A percentile compares a stretch with the other conserved stretches of the same genome.
Evolutionary conservation across 1,284 basidiomycete genomes (phyloP).

Genomic region (Pyrrhoderma lamaoense): DNA sequence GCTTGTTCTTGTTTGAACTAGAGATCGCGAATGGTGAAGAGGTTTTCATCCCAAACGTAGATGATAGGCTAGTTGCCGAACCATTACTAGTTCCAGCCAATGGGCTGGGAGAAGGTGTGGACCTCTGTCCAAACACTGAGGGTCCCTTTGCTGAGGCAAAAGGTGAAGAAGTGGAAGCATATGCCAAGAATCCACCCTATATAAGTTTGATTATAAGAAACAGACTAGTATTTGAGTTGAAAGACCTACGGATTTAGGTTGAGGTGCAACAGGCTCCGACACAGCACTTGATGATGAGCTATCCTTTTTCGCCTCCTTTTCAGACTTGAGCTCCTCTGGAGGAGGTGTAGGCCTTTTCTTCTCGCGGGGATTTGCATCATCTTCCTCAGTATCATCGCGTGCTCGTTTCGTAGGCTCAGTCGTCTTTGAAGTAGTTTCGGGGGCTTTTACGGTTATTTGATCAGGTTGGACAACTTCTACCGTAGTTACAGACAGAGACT

Average conservation of each 20-base stretch:
- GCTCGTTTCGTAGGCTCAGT: slow-evolving; percentile 27
- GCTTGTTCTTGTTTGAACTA: slow-evolving; percentile 4
- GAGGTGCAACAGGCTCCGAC: slow-evolving; percentile 27
- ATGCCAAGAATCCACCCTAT: slow-evolving; percentile 17
- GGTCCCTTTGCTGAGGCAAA: slow-evolving; percentile 16
- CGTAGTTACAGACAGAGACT: too few species aligned
- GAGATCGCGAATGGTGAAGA: slow-evolving; percentile 16
- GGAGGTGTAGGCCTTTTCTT: slow-evolving; percentile 18
- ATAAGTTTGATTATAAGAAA: background rate
- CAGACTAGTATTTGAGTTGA: background rate
- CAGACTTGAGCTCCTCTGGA: slow-evolving; percentile 19
- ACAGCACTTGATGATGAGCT: slow-evolving; percentile 26
- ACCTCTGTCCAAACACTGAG: slow-evolving; percentile 16
- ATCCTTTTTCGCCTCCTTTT: slow-evolving; percentile 23
- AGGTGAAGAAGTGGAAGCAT: slow-evolving; percentile 16
- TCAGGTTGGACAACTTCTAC: too few species aligned
- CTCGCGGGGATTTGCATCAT: slow-evolving; percentile 27
- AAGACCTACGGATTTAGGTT: slow-evolving; percentile 14
- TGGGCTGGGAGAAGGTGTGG: slow-evolving; percentile 17
- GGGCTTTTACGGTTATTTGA: slow-evolving; percentile 25
- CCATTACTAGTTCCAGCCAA: slow-evolving; percentile 16
- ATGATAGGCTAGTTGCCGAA: slow-evolving; percentile 12
- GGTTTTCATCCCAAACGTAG: slow-evolving; percentile 9
- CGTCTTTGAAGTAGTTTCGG: slow-evolving; percentile 15
- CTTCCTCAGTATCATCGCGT: slow-evolving; percentile 27